Conservation (phyloP, 495 filamentous ascomycete species). For the Astrothelium subdiscretum region DNA sequence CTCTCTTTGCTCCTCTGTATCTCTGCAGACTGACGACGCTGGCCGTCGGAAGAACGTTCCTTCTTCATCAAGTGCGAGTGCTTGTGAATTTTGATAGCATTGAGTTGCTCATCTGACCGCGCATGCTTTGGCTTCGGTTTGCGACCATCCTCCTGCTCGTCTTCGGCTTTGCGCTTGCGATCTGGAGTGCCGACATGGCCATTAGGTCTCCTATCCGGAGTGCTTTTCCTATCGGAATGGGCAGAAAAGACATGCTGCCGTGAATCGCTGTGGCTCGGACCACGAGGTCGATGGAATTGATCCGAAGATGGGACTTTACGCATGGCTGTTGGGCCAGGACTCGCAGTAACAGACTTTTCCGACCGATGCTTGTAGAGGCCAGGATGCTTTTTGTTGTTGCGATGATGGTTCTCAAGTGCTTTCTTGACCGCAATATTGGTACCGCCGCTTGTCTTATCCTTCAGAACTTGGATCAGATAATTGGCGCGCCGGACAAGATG, state of each 20-base stretch:
- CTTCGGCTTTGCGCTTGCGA: neutral
- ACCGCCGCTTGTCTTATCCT: conserved; percentile 60
- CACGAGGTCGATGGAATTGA: neutral
- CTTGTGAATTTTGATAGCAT: neutral
- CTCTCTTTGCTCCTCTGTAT: neutral
- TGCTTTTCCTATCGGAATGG: neutral
- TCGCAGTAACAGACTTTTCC: conserved; percentile 16
- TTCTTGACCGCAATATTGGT: conserved; percentile 56
- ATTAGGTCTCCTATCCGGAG: neutral
- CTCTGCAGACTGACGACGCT: neutral
- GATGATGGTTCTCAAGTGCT: conserved; percentile 79
- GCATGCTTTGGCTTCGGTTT: neutral
- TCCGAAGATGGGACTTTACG: conserved; percentile 11
- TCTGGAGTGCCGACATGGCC: neutral
- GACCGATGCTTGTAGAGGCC: conserved; percentile 9
- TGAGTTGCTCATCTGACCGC: neutral
- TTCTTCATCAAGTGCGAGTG: neutral
- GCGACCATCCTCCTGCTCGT: neutral
- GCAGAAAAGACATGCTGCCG: neutral
- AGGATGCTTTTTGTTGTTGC: conserved; percentile 42
- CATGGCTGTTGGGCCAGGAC: conserved; percentile 13
- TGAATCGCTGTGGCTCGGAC: neutral
- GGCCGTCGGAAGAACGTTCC: neutral
- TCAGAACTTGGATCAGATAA: conserved; percentile 83
- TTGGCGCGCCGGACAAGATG: conserved; percentile 91